Percentiles rank a stretch among this genome's conserved stretches.
Conservation (phyloP, 208 protist genomes). For the Jaenimonas drosophilae region DNA sequence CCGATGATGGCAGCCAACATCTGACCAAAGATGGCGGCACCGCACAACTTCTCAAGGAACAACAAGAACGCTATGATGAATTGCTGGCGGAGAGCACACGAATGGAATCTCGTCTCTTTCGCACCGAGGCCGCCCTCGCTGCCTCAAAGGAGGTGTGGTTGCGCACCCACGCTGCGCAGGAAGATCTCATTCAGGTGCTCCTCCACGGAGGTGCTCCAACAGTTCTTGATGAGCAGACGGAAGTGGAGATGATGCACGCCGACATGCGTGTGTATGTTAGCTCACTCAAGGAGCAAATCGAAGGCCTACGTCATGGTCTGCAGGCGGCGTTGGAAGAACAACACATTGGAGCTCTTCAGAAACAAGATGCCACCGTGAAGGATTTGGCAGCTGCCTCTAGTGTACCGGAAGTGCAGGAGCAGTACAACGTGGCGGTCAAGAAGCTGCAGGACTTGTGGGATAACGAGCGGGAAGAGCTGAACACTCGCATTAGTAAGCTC, state of each 20-base stretch:
- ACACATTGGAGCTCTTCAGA: too few species aligned
- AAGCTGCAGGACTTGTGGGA: constrained; percentile 9
- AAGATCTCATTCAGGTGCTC: constrained; percentile 19
- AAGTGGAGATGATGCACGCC: too few species aligned
- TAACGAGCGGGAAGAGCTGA: constrained; percentile 9
- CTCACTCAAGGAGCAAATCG: too few species aligned
- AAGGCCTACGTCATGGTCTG: too few species aligned
- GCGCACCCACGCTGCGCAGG: constrained; percentile 10
- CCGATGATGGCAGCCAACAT: too few species aligned
- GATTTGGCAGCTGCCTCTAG: too few species aligned
- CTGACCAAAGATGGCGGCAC: too few species aligned
- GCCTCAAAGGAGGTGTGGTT: constrained; percentile 20
- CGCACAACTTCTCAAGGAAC: constrained; percentile 7
- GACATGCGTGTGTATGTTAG: too few species aligned
- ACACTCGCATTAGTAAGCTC: constrained; percentile 12
- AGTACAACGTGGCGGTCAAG: constrained; percentile 1
- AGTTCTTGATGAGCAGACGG: too few species aligned
- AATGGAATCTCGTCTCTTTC: constrained; percentile 19
- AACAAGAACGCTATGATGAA: constrained; percentile 12
- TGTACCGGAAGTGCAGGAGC: not conserved
- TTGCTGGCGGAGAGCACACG: constrained; percentile 18
- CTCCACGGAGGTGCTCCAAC: constrained; percentile 10
- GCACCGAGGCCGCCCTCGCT: constrained; percentile 11
- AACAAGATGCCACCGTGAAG: too few species aligned
- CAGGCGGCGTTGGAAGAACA: too few species aligned